Evolutionary conservation across 2,329 filamentous ascomycete species (phyloP).

Genomic region (Trichophyton benhamiae): DNA sequence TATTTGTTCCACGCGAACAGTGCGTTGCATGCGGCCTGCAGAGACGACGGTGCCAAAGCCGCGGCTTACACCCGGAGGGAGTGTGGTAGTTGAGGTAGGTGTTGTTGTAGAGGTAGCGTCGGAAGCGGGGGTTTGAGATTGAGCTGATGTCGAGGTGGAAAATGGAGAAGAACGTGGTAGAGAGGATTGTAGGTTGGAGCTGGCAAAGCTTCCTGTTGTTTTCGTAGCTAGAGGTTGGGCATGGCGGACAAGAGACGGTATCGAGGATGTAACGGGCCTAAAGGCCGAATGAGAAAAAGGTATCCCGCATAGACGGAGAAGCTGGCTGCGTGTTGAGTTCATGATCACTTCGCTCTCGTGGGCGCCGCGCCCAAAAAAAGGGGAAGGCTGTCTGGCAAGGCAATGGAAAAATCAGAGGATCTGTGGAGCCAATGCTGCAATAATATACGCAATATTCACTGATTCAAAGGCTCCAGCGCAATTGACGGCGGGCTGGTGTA

Average conservation of each 20-base stretch:
- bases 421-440: neutral
- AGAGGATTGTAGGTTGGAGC: neutral
- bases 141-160: neutral
- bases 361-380: neutral
- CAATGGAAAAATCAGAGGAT: neutral
- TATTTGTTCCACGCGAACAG: conserved; percentile 27
- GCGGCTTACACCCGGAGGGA: conserved; percentile 18
- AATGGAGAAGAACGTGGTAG: neutral
- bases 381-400: neutral
- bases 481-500: neutral
- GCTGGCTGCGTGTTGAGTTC: conserved; percentile 2
- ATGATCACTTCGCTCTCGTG: neutral
- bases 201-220: neutral
- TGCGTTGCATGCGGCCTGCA: conserved; percentile 32
- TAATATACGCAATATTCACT: neutral
- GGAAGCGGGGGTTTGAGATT: neutral
- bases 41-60: conserved; percentile 28
- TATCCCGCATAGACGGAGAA: neutral
- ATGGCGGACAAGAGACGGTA: neutral
- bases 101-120: neutral
- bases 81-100: neutral
- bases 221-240: neutral
- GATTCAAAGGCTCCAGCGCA: neutral
- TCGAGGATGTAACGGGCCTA: neutral
- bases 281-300: neutral